Percentiles rank a stretch among this genome's conserved stretches.
These are phyloP conservation scores for Mortierella sp. DNA, from an alignment of 371 early-diverging fungal species.

Conservation along the genomic window DNA sequence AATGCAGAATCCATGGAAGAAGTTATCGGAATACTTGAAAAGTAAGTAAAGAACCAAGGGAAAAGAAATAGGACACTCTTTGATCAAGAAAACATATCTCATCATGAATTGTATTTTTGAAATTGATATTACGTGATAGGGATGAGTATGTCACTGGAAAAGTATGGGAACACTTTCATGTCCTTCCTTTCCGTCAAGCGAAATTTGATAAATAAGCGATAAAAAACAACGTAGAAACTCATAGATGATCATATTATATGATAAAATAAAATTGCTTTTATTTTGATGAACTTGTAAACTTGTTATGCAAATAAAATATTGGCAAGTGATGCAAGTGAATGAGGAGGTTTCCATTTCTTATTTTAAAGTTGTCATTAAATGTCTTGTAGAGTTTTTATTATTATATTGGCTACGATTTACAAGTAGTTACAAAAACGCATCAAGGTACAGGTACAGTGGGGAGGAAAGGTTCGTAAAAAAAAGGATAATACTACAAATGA, in stretches of 20 bases:
- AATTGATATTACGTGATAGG: background rate
- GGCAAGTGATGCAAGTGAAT: no score
- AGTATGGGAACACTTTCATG: constrained; percentile 71
- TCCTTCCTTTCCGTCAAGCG: constrained; percentile 61
- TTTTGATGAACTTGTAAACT: background rate
- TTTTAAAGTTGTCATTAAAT: no score
- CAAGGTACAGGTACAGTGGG: background rate
- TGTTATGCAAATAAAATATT: constrained; percentile 4
- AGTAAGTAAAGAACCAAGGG: constrained; percentile 16
- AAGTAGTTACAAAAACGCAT: background rate
- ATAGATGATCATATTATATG: no score
- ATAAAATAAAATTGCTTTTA: background rate
- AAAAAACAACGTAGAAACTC: background rate
- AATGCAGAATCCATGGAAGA: constrained; percentile 63
- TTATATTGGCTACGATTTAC: background rate
- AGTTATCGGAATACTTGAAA: constrained; percentile 55
- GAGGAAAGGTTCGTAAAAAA: background rate
- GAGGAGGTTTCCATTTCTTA: no score
- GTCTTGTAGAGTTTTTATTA: background rate
- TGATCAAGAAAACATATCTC: background rate
- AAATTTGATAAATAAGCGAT: background rate
- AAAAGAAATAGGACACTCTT: background rate
- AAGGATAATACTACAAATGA: background rate
- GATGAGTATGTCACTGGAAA: constrained; percentile 69
- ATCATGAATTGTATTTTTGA: background rate